Evolutionary conservation across 1,139 yeast species (phyloP).

Genomic region (Nakaseomyces bracarensis): DNA sequence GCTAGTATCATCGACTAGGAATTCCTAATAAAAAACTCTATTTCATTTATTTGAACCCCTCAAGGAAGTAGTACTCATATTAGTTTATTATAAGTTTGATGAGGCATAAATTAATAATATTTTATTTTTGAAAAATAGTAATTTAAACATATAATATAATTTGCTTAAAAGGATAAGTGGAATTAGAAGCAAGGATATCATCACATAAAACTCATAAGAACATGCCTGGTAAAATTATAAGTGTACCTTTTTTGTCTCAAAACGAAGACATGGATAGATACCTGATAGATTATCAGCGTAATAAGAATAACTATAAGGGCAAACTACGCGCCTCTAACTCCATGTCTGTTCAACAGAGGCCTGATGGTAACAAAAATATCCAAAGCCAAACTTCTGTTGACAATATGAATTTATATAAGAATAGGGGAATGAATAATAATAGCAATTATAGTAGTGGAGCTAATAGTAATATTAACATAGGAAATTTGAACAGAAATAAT

Average conservation of each 20-base stretch:
- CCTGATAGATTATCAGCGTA: constrained; percentile 22
- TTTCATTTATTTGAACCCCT: too few species aligned
- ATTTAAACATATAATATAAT: too few species aligned
- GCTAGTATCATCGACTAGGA: too few species aligned
- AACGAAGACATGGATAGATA: constrained; percentile 31
- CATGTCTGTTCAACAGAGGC: constrained; percentile 1
- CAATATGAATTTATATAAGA: constrained; percentile 7
- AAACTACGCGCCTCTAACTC: constrained; percentile 7
- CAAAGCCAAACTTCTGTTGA: neutral
- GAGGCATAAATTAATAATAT: too few species aligned
- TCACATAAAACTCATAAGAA: neutral
- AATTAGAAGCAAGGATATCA: neutral
- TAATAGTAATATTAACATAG: constrained; percentile 7
- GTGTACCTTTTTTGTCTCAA: constrained; percentile 31
- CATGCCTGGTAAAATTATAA: constrained; percentile 29
- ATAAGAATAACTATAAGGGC: constrained; percentile 7
- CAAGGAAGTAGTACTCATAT: too few species aligned
- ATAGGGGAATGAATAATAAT: constrained; percentile 7
- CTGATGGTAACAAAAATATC: neutral
- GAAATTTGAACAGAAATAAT: constrained; percentile 8
- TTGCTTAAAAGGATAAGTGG: too few species aligned
- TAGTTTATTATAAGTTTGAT: too few species aligned
- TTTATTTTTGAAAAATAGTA: too few species aligned
- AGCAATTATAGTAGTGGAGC: too few species aligned
- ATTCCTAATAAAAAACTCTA: too few species aligned